Percentiles rank a stretch among this genome's conserved stretches.
These are phyloP conservation scores for Fusarium mundagurra DNA, from an alignment of 2,329 filamentous ascomycete species.

Conservation along the genomic window DNA sequence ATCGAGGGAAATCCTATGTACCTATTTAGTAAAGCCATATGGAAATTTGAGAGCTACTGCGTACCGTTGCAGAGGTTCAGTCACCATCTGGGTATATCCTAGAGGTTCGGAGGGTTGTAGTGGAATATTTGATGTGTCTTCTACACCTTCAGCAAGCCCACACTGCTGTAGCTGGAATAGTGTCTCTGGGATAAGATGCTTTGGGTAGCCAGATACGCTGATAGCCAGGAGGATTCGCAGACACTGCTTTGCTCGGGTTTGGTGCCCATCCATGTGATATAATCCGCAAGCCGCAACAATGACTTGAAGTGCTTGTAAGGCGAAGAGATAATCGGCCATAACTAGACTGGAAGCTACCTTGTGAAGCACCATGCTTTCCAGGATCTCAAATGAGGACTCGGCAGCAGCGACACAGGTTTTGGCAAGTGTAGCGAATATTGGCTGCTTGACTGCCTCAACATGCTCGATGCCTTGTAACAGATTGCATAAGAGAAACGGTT, in stretches of 20 bases:
- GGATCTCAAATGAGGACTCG: background rate
- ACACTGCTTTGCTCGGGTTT: background rate
- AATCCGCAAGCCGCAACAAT: background rate
- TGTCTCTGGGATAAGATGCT: background rate
- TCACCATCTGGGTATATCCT: background rate
- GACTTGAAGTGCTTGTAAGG: background rate
- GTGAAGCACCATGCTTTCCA: rapidly evolving
- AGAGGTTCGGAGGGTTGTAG: background rate
- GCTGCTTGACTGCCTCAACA: background rate
- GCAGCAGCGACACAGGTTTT: background rate
- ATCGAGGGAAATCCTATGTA: background rate
- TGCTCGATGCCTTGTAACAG: background rate
- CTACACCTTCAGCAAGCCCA: background rate
- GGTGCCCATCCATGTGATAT: background rate
- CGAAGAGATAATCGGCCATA: background rate
- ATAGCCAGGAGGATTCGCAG: rapidly evolving
- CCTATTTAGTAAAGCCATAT: background rate
- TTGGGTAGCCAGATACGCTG: background rate
- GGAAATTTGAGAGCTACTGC: rapidly evolving
- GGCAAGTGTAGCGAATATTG: rapidly evolving
- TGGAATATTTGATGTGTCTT: background rate
- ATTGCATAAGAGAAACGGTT: background rate
- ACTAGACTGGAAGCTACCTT: background rate
- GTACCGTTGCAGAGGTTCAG: background rate
- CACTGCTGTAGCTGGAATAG: background rate